These are phyloP conservation scores for Mortierella sp. DNA, from an alignment of 371 early-diverging fungal species.

Conservation along the genomic window DNA sequence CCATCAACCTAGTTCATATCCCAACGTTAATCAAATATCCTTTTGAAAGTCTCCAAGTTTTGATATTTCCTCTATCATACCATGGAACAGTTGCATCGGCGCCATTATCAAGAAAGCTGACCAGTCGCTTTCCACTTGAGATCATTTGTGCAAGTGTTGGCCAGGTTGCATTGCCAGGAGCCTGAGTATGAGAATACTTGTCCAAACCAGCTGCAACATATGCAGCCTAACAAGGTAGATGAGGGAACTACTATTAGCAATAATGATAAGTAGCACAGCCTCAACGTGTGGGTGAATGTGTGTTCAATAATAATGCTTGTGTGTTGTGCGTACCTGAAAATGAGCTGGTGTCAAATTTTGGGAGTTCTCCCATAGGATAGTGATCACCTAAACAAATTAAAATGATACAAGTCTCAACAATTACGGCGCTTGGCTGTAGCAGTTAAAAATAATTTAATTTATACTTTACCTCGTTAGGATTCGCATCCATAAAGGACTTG, in stretches of 20 bases:
- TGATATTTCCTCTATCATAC: slow-evolving; percentile 28
- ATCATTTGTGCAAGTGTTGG: slow-evolving; percentile 81
- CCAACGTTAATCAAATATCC: not conserved
- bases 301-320: too few species aligned
- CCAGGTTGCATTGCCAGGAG: slow-evolving; percentile 65
- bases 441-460: not conserved
- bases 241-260: not conserved
- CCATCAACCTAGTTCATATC: slow-evolving; percentile 49
- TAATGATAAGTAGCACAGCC: not conserved
- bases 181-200: slow-evolving; percentile 66
- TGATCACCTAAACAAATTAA: slow-evolving; percentile 61
- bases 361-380: slow-evolving; percentile 79
- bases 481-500: slow-evolving; percentile 69
- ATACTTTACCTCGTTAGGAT: slow-evolving; percentile 70
- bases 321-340: slow-evolving; percentile 53
- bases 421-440: not conserved
- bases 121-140: slow-evolving; percentile 71
- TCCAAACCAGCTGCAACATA: slow-evolving; percentile 75
- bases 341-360: slow-evolving; percentile 63
- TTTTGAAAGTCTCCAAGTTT: not conserved
- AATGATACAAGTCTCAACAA: not conserved
- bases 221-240: slow-evolving; percentile 42
- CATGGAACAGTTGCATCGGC: slow-evolving; percentile 72
- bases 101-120: slow-evolving; percentile 75
- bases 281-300: not conserved